A percentile compares a stretch with the other conserved stretches of the same genome.
Conservation (phyloP, 1,284 basidiomycete genomes). For the Gymnopus androsaceus region DNA sequence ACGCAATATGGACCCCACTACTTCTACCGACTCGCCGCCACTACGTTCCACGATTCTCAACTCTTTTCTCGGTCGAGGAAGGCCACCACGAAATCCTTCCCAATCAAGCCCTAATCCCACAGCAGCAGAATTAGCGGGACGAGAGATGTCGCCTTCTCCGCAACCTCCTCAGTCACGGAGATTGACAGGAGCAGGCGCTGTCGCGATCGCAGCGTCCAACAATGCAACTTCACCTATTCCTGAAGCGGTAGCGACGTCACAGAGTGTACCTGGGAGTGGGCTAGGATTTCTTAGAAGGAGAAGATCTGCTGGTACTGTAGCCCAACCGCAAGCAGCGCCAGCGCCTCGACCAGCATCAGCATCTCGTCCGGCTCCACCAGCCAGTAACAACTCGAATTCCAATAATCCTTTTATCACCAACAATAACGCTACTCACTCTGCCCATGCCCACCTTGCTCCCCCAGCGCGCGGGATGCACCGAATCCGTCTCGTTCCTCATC, state of each 20-base stretch:
- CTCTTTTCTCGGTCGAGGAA: slow-evolving; percentile 43
- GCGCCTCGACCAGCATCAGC: background rate
- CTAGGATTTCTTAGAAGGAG: slow-evolving; percentile 34
- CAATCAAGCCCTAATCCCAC: slow-evolving; percentile 40
- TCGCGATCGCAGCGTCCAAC: slow-evolving; percentile 33
- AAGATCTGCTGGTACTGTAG: slow-evolving; percentile 48
- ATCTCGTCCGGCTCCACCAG: background rate
- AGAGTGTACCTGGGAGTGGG: slow-evolving; percentile 24
- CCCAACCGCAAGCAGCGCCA: slow-evolving; percentile 12
- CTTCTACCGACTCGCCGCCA: slow-evolving; percentile 14
- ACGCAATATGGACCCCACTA: too few species aligned
- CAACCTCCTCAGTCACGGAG: too few species aligned
- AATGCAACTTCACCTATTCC: slow-evolving; percentile 19
- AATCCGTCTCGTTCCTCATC: slow-evolving; percentile 42
- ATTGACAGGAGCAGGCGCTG: too few species aligned
- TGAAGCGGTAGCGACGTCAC: slow-evolving; percentile 20
- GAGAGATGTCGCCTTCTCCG: slow-evolving; percentile 39
- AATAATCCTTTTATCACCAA: slow-evolving; percentile 1
- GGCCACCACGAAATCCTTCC: slow-evolving; percentile 47
- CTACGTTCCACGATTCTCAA: slow-evolving; percentile 39
- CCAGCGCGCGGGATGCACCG: slow-evolving; percentile 45
- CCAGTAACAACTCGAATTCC: slow-evolving; percentile 7
- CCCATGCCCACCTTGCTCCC: slow-evolving; percentile 20
- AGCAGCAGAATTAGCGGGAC: slow-evolving; percentile 16
- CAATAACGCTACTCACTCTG: slow-evolving; percentile 6